Base-by-base conservation (phyloP, 1,139 yeast genomes). In the Debaryomycetaceae sp. region DNA sequence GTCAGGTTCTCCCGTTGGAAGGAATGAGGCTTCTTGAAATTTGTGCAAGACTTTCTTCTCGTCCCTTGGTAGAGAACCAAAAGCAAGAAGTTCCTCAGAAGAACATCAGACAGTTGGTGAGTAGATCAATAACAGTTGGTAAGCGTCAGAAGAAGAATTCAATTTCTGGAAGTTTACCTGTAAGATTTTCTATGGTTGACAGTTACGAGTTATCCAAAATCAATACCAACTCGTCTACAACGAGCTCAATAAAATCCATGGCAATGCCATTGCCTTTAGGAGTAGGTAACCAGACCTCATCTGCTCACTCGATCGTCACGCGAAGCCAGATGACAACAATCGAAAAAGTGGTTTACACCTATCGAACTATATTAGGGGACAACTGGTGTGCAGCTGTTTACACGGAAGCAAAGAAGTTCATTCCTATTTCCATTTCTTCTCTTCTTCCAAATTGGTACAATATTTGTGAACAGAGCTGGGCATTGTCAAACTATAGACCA, bases 21-120 rank as follows among this genome's bases (percentile, higher is more conserved):
- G 70, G 86, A 3, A 77, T 79, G 59, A 72, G 65, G 43, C 61
- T 85, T 42, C 67, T 84, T 32, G 87, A 81, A 44, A 63, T 77
- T 6, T 83, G 86, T 2, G 81, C 89, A 0, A 76, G 65, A 52
- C 61, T 85, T 35, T 63, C 73, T 7, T 58, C 70, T 6, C 59
- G 43, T 34, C 73, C 72, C 17, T 51, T 63, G 30, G 56, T 64
- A 24, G 72, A 67, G 44, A 56, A 52, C 33, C 48, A 49, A 30
- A 48, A 43, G 14, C 39, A 47, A 39, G 38, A 45, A 36, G 39
- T 34, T 18, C 51, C 49, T 30, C 45, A 36, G 22, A 41, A 46
- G 13, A 36, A 41, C 13, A 53, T 47, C 18, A 60, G 56, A 35
- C 75, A 71, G 42, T 58, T 81, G 42, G 68, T 78, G 15, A 67